These are phyloP conservation scores for Mucor saturninus DNA, from an alignment of 371 early-diverging fungal genomes.

Conservation along the genomic window DNA sequence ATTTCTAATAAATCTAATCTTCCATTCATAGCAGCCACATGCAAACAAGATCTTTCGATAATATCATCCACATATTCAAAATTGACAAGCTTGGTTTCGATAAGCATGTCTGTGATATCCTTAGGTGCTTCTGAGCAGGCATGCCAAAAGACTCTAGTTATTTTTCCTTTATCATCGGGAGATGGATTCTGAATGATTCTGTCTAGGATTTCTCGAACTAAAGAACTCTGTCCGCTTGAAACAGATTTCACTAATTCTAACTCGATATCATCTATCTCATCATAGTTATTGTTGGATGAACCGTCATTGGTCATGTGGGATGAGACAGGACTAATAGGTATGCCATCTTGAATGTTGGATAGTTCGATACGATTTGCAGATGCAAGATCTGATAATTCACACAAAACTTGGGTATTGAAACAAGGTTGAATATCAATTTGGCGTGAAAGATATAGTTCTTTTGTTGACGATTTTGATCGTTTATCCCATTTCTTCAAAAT, in stretches of 20 bases:
- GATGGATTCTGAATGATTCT: conserved; percentile 52
- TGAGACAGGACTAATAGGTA: conserved; percentile 28
- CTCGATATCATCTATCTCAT: conserved; percentile 66
- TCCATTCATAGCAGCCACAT: conserved; percentile 87
- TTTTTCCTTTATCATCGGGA: conserved; percentile 57
- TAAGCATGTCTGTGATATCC: conserved; percentile 63
- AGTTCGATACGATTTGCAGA: conserved; percentile 68
- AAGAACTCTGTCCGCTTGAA: conserved; percentile 49
- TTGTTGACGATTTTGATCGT: conserved; percentile 90
- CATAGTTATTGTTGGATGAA: conserved; percentile 21
- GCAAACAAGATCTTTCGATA: conserved; percentile 86
- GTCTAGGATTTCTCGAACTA: conserved; percentile 65
- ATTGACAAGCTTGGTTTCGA: conserved; percentile 69
- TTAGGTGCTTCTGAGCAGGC: conserved; percentile 74
- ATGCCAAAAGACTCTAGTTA: conserved; percentile 83
- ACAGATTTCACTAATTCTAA: conserved; percentile 64
- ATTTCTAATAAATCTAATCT: conserved; percentile 63
- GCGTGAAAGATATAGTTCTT: conserved; percentile 92
- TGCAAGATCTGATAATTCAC: conserved; percentile 86
- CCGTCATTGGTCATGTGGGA: conserved; percentile 6
- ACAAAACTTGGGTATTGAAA: conserved; percentile 89
- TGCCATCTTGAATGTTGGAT: conserved; percentile 57
- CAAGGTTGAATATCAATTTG: conserved; percentile 96
- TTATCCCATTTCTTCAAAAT: conserved; percentile 99
- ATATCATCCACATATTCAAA: conserved; percentile 89